Conservation (phyloP, 495 filamentous ascomycete genomes). For the Xylaria venustula region DNA sequence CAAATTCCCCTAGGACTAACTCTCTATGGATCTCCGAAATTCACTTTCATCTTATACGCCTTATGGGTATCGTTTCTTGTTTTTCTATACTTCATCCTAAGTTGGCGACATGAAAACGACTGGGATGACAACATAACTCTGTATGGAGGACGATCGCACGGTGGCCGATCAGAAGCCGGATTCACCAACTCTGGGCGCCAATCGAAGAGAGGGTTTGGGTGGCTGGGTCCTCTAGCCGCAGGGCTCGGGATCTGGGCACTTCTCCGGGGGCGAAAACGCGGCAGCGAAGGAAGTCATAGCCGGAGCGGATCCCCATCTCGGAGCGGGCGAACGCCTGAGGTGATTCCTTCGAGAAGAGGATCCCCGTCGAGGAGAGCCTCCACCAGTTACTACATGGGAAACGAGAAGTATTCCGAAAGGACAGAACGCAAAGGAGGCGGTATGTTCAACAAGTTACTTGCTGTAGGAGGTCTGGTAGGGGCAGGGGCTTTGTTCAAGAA, state of each 20-base stretch:
- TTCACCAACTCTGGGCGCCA: conserved; percentile 31
- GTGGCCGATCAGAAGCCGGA: conserved; percentile 37
- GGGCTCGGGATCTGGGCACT: conserved; percentile 63
- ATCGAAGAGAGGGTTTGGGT: conserved; percentile 47
- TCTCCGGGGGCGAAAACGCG: conserved; percentile 43
- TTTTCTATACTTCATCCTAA: conserved; percentile 69
- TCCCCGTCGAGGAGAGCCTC: conserved; percentile 46
- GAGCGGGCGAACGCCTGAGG: conserved; percentile 39
- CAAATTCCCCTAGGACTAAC: conserved; percentile 90
- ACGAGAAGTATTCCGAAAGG: conserved; percentile 59
- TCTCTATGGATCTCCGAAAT: conserved; percentile 85
- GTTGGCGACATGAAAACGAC: conserved; percentile 57
- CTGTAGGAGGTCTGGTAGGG: conserved; percentile 65
- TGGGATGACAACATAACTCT: conserved; percentile 34
- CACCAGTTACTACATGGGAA: conserved; percentile 55
- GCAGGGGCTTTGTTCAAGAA: conserved; percentile 64
- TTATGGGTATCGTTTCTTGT: conserved; percentile 68
- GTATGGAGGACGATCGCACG: conserved; percentile 24
- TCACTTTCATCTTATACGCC: conserved; percentile 80
- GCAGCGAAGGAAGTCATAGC: conserved; percentile 33
- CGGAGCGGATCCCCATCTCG: conserved; percentile 32
- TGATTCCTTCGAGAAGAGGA: conserved; percentile 47
- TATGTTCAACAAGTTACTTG: conserved; percentile 64
- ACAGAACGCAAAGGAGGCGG: conserved; percentile 44
- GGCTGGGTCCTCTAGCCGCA: conserved; percentile 51